A percentile compares a stretch with the other conserved stretches of the same genome.
These are phyloP conservation scores for Geosmithia morbida DNA, from an alignment of 2,329 filamentous ascomycete species.

Conservation along the genomic window DNA sequence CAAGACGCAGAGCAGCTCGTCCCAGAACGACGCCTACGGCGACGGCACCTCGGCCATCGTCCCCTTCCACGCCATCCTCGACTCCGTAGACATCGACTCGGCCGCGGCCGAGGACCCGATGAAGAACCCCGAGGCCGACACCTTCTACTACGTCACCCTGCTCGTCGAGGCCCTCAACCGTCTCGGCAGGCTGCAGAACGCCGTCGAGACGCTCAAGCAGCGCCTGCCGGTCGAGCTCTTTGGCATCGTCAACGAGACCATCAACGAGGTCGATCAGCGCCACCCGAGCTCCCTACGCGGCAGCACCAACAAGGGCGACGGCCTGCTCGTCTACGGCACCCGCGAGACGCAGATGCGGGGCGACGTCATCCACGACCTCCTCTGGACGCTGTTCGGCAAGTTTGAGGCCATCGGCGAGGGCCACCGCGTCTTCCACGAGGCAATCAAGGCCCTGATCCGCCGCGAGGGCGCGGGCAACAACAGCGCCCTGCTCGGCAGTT, in stretches of 20 bases:
- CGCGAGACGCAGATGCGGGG: slow-evolving; percentile 64
- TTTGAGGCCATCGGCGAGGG: slow-evolving; percentile 96
- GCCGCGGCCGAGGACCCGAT: slow-evolving; percentile 71
- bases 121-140: slow-evolving; percentile 89
- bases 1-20: slow-evolving; percentile 40
- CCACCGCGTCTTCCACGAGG: slow-evolving; percentile 85
- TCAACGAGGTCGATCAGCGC: slow-evolving; percentile 82
- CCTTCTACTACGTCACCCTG: slow-evolving; percentile 82
- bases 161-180: slow-evolving; percentile 83
- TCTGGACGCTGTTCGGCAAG: slow-evolving; percentile 88
- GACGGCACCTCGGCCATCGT: slow-evolving; percentile 24
- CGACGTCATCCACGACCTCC: slow-evolving; percentile 77
- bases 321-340: slow-evolving; percentile 47
- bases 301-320: slow-evolving; percentile 34
- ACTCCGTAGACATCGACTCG: slow-evolving; percentile 44
- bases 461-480: slow-evolving; percentile 59
- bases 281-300: slow-evolving; percentile 70
- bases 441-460: slow-evolving; percentile 71
- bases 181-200: slow-evolving; percentile 70
- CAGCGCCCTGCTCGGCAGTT: slow-evolving; percentile 62
- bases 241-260: slow-evolving; percentile 84
- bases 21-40: slow-evolving; percentile 31
- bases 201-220: slow-evolving; percentile 83
- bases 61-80: slow-evolving; percentile 46
- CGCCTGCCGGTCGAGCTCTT: slow-evolving; percentile 88